These are phyloP conservation scores for Apiospora sp. DNA, from an alignment of 2,329 filamentous ascomycete genomes.

Conservation along the genomic window DNA sequence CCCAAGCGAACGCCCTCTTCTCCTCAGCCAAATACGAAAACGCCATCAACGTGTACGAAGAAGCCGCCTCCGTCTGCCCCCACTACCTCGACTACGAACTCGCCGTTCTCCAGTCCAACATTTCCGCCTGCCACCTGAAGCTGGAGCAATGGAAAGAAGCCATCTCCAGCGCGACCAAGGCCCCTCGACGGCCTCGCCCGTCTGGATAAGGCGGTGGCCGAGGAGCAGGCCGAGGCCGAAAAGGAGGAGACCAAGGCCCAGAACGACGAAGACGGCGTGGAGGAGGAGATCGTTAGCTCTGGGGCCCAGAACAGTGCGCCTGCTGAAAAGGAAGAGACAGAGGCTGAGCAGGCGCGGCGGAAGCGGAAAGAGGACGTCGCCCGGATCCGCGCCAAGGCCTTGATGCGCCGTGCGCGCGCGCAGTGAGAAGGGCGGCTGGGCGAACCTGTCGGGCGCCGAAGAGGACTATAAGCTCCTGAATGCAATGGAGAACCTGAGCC, in stretches of 20 bases:
- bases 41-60: conserved; percentile 84
- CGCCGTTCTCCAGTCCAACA: conserved; percentile 87
- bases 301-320: conserved; percentile 62
- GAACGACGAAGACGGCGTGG: conserved; percentile 50
- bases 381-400: conserved; percentile 82
- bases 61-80: conserved; percentile 80
- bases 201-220: conserved; percentile 51
- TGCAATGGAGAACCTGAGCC: conserved; percentile 65
- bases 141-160: conserved; percentile 86
- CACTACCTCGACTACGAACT: conserved; percentile 88
- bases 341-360: conserved; percentile 39
- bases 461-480: conserved; percentile 80
- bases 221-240: conserved; percentile 38
- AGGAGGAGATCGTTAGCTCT: conserved; percentile 67
- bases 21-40: conserved; percentile 73
- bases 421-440: conserved; percentile 78
- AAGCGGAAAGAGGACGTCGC: conserved; percentile 69
- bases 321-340: conserved; percentile 40
- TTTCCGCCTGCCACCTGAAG: conserved; percentile 88
- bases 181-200: conserved; percentile 76
- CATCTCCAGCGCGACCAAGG: conserved; percentile 74
- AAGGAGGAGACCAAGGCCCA: conserved; percentile 50
- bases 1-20: conserved; percentile 83
- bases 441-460: conserved; percentile 76
- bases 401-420: conserved; percentile 81